phyloP scores from a whole-genome alignment of 768 basidiomycete species.

The Guyanaporus albipodus region DNA sequence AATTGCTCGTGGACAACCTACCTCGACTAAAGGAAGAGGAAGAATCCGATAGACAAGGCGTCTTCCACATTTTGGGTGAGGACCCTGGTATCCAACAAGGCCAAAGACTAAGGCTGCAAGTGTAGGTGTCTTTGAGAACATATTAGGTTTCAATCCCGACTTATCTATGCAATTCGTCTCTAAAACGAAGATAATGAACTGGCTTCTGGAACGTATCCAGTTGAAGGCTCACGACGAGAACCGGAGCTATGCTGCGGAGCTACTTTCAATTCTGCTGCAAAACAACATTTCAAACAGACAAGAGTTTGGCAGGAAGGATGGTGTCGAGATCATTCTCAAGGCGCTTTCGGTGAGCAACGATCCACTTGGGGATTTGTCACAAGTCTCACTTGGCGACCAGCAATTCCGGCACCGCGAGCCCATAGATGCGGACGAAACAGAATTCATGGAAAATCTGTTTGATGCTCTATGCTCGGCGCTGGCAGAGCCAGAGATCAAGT shows the following conservation, averaged over 20 bases:
- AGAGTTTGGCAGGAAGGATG: slow-evolving; percentile 66
- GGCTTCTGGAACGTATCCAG: slow-evolving; percentile 76
- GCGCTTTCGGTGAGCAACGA: slow-evolving; percentile 69
- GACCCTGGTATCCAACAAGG: not conserved
- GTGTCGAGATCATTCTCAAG: slow-evolving; percentile 72
- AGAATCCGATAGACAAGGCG: slow-evolving; percentile 86
- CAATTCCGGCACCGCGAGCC: slow-evolving; percentile 88
- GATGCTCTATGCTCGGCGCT: slow-evolving; percentile 85
- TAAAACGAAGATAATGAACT: slow-evolving; percentile 71
- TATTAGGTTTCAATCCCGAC: slow-evolving; percentile 79
- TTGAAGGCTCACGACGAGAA: slow-evolving; percentile 81
- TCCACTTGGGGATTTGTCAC: not conserved
- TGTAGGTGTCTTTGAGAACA: slow-evolving; percentile 87
- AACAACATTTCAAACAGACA: slow-evolving; percentile 64
- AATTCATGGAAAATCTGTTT: slow-evolving; percentile 98
- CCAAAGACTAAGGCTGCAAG: not conserved
- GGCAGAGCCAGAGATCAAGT: slow-evolving; percentile 73
- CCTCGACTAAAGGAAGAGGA: slow-evolving; percentile 84
- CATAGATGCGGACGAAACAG: slow-evolving; percentile 80
- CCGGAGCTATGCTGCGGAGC: slow-evolving; percentile 87
- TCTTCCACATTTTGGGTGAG: slow-evolving; percentile 88
- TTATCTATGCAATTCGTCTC: slow-evolving; percentile 66
- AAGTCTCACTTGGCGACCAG: slow-evolving; percentile 37
- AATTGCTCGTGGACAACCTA: slow-evolving; percentile 87
- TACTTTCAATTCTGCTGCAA: slow-evolving; percentile 89